These are phyloP conservation scores for Epichloe typhina DNA, from an alignment of 2,329 filamentous ascomycete species.

Conservation along the genomic window DNA sequence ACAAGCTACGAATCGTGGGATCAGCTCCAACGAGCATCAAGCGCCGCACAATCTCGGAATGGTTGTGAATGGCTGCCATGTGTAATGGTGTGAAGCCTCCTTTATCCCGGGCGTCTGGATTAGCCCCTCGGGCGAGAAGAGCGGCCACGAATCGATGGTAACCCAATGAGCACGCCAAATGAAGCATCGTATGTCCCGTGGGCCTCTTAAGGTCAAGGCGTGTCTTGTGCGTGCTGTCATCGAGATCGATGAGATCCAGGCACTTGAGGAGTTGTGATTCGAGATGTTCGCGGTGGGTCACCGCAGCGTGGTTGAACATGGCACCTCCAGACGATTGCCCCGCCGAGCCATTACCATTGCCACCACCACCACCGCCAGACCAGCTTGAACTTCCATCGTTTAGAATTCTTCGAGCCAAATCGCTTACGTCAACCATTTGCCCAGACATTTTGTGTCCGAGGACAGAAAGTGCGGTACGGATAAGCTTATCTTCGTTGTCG, in stretches of 20 bases:
- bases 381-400: slow-evolving; percentile 32
- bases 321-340: slow-evolving; percentile 29
- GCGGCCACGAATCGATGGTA: slow-evolving; percentile 64
- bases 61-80: slow-evolving; percentile 63
- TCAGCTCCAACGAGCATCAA: slow-evolving; percentile 64
- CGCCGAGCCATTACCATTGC: slow-evolving; percentile 15
- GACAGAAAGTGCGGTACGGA: slow-evolving; percentile 53
- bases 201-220: slow-evolving; percentile 50
- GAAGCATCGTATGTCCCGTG: slow-evolving; percentile 69
- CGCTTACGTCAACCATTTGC: slow-evolving; percentile 45
- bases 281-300: slow-evolving; percentile 33
- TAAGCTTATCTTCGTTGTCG: slow-evolving; percentile 54
- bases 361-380: slow-evolving; percentile 22
- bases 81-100: slow-evolving; percentile 75
- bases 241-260: slow-evolving; percentile 66
- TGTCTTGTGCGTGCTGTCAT: slow-evolving; percentile 56
- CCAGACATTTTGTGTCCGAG: slow-evolving; percentile 52
- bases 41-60: slow-evolving; percentile 61
- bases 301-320: slow-evolving; percentile 26
- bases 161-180: slow-evolving; percentile 63
- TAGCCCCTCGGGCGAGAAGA: slow-evolving; percentile 64
- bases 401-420: slow-evolving; percentile 49
- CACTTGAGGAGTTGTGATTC: slow-evolving; percentile 59
- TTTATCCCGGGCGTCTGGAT: slow-evolving; percentile 60
- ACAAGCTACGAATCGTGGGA: slow-evolving; percentile 53